Evolutionary conservation across 306 rosid species (phyloP), one percentile per base, ranked within the genome.

Genomic region (Phaseolus lunatus): DNA sequence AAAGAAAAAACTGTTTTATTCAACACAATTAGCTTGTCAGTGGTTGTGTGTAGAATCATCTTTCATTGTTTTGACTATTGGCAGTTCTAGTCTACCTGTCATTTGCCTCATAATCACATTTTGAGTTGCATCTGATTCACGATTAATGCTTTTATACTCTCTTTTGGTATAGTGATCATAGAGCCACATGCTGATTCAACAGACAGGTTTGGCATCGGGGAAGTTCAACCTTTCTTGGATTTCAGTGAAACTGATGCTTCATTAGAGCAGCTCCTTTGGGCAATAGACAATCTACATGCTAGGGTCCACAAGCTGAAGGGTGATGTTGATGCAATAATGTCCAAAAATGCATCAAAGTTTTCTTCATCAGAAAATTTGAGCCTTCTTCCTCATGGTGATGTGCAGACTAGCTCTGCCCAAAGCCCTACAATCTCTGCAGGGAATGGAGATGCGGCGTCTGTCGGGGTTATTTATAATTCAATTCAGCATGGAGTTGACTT

Each of bases 301-400:
- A 85, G 90, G 85, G 92, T 92, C 84, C 90, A 87, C 85, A 88
- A 79, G 75, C 83, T 94, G 66, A 94, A 87, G 90, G 70, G 72
- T 78, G 95, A 88, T 50, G 68, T 90, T 5, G 88, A 89, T 3
- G 27, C 29, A 48, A 74, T 95, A 58, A 86, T 86, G 83, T 81
- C 96, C 37, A 85, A 81, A 80, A 89, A 88, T 81, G 88, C 90
- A 70, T 68, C 89, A 1, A 88, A 44, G 87, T 89, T 92, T 80
- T 89, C 95, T 48, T 90, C 96, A 76, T 89, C 87, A 0, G 96
- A 94, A 86, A 90, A 94, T 85, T 82, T 90, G 79, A 87, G 93
- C 85, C 73, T 85, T 87, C 91, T 89, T 68, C 89, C 80, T 14
- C 91, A 86, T 52, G 88, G 85, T 70, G 97, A 90, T 58, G 82